Conservation (phyloP, 2,329 filamentous ascomycete species). For the Calonectria fujianensis region DNA sequence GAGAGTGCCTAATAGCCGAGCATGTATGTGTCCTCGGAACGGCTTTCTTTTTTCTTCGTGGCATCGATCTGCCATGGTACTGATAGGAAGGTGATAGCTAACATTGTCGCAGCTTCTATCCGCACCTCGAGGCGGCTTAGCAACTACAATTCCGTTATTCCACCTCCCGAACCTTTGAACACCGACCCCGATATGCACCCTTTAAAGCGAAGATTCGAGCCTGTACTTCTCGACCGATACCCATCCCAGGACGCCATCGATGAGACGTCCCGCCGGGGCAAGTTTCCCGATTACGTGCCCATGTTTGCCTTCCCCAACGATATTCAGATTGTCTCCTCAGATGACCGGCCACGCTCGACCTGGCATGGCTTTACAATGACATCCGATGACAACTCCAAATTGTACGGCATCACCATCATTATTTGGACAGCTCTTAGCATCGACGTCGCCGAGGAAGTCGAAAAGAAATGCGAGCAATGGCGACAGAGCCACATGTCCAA, state of each 20-base stretch:
- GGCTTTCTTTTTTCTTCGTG: conserved; percentile 8
- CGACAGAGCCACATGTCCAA: conserved; percentile 91
- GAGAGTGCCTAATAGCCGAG: conserved; percentile 72
- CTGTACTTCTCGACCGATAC: conserved; percentile 95
- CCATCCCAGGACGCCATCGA: conserved; percentile 89
- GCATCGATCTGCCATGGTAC: neutral
- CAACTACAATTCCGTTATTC: conserved; percentile 99
- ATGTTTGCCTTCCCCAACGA: conserved; percentile 99
- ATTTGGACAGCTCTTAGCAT: conserved; percentile 93
- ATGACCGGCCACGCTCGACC: conserved; percentile 94
- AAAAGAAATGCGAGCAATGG: conserved; percentile 89
- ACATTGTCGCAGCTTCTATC: conserved; percentile 69
- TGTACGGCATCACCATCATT: conserved; percentile 93
- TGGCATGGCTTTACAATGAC: conserved; percentile 99
- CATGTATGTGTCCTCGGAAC: conserved; percentile 63
- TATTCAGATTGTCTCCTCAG: conserved; percentile 95
- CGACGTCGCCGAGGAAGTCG: conserved; percentile 88
- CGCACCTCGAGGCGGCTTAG: conserved; percentile 92
- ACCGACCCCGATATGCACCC: conserved; percentile 96
- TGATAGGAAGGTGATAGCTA: conserved; percentile 49
- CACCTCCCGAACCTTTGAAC: conserved; percentile 91
- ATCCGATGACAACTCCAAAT: conserved; percentile 90
- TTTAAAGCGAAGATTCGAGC: conserved; percentile 93
- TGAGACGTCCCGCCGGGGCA: conserved; percentile 85
- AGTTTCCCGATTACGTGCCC: conserved; percentile 96